Evolutionary conservation across 768 basidiomycete species (phyloP), one percentile per base, ranked within the genome.

Genomic region (Termitomyces sp.): DNA sequence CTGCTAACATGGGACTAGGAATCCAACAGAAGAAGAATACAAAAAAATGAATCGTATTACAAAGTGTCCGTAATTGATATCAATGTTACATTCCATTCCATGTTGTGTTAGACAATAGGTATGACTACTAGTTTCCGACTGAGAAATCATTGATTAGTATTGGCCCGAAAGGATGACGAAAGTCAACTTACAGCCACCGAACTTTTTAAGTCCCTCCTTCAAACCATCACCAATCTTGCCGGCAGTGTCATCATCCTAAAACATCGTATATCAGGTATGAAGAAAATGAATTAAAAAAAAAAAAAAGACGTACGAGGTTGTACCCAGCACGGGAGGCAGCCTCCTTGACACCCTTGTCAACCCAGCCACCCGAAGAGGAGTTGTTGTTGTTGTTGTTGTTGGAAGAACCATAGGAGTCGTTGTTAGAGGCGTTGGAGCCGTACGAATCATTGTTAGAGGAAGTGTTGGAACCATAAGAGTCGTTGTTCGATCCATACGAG

Each of bases 241-340:
- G 12, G 74, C 73, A 7, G 77, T 80, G 5, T 51, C 2, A 9
- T 73, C 65, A 53, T 74, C 70, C 77, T 78, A 57, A 5, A 46
- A 32, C 18, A 41, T 18, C 9, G 3, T 41, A 12, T 4, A n/a
- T 29, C 13, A 43, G 22, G 4, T 4, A 27, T 22, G 24, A 47
- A 14, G 32, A 26, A n/a, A n/a, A 27, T 31, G 18, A 24, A n/a
- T n/a, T 5, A n/a, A 46, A 27, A 37, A 7, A 10, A n/a, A 39
- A 6, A 10, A 14, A 4, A 32, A 37, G 27, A 12, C 32, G 16
- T 56, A 83, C 80, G 16, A 82, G 7, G 58, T 79, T 73, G 61
- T 69, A 74, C 0, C 81, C 81, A 29, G 73, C 74, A 64, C 76
- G 72, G 56, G 69, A 55, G 7, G 79, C 75, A 27, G 64, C 72